Base-by-base conservation (phyloP, 257 asterid genomes). In the Fraxinus americana region DNA sequence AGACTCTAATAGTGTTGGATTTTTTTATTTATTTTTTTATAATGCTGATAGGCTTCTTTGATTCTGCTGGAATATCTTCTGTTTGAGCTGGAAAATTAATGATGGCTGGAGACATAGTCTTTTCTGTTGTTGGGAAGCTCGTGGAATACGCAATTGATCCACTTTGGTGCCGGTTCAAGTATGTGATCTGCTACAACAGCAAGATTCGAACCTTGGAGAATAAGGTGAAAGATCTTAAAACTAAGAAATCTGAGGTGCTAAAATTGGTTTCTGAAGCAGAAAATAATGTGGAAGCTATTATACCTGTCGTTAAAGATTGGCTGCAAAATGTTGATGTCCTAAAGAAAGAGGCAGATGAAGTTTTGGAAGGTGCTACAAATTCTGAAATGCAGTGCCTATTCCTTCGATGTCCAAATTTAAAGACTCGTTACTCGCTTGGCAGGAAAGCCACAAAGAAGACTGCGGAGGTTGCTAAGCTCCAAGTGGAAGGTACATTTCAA, bases 271-370 rank as follows among this genome's bases (percentile, higher is more conserved):
- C 6, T 36, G 41, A 36, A 36, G 41, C 41, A 36, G 9, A 36
- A 36, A 36, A 8, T 5, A 36, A 36, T 36, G 41, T 1, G 8
- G 41, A 36, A 36, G 2, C 1, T 36, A 36, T 36, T 6, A 36
- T 25, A 10, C 71, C 23, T 30, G 5, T 0, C 57, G 80, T 82
- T 9, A 2, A 0, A 30, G n/a, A 66, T 11, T 82, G 86, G 86
- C 43, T 78, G 12, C 1, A 4, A 5, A 16, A 39, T 1, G 79
- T 16, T 1, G 23, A 1, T 23, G 10, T 0, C 27, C 39, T 73
- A 19, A 71, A 77, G 38, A 5, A 7, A 21, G 35, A 78, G 43
- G 66, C 66, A 72, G 0, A 72, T 27, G 10, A 43, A 23, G 65
- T 72, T 13, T 10, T 52, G 66, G 10, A 32, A 6, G 1, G 17